Percentiles rank a stretch among this genome's conserved stretches.
Evolutionary conservation across 1,284 basidiomycete species (phyloP).

Genomic region (Pseudozyma thailandica): DNA sequence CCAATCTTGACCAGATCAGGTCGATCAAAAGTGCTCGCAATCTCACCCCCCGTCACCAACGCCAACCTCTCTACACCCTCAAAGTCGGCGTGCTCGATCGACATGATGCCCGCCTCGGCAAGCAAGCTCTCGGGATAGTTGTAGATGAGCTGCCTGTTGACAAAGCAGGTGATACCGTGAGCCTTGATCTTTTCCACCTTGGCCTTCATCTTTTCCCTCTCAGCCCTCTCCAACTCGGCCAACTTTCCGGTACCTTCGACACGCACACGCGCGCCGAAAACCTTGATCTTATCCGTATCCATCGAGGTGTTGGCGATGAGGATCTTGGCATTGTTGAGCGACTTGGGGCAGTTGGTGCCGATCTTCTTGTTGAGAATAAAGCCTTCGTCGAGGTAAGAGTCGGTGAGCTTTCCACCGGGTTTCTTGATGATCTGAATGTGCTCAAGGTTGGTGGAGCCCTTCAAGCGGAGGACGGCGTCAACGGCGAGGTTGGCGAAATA

Average conservation of each 20-base stretch:
- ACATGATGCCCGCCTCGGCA: conserved; percentile 91
- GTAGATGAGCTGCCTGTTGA: conserved; percentile 98
- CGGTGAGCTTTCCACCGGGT: conserved; percentile 96
- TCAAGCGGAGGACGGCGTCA: conserved; percentile 92
- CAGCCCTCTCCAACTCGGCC: conserved; percentile 95
- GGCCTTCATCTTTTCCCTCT: conserved; percentile 98
- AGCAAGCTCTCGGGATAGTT: conserved; percentile 97
- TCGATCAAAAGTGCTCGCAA: conserved; percentile 92
- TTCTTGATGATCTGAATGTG: conserved; percentile 99
- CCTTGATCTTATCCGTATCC: conserved; percentile 99
- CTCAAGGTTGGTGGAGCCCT: conserved; percentile 95
- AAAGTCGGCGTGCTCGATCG: conserved; percentile 98
- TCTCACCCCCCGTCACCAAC: conserved; percentile 97
- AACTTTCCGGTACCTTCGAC: conserved; percentile 96
- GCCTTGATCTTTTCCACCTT: conserved; percentile 95
- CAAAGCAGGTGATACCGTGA: conserved; percentile 97
- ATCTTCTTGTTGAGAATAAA: conserved; percentile 99
- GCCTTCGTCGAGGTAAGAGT: conserved; percentile 97
- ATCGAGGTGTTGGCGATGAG: conserved; percentile 98
- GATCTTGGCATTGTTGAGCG: conserved; percentile 94
- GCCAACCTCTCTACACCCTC: conserved; percentile 97
- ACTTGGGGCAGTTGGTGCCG: conserved; percentile 92
- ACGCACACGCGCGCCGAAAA: conserved; percentile 95
- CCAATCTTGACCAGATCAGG: conserved; percentile 95
- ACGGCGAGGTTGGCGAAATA: conserved; percentile 99